Base-by-base conservation (phyloP, 2,329 filamentous ascomycete genomes). In the Ophiostoma ips region DNA sequence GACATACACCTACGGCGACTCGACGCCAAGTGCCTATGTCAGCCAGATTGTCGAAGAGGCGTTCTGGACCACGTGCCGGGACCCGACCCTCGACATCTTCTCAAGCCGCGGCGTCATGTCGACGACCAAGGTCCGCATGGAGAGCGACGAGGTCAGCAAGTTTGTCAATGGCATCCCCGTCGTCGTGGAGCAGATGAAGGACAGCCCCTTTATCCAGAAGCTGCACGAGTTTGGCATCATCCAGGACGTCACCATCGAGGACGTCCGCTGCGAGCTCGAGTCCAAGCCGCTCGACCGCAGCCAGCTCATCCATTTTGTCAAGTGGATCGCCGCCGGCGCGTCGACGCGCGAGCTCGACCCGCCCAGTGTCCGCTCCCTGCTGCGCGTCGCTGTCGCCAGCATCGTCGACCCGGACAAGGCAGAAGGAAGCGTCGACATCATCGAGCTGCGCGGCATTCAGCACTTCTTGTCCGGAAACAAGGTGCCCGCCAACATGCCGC, bases 81-180 rank as follows among this genome's bases (percentile, higher is more conserved):
- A 83, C 55, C 80, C 87, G 2, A 83, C 79, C 0, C 87, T 96
- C 51, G 89, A 95, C 60, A 76, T 95, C 7, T 81, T 94, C 56
- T 95, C 89, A 1, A 94, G 84, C 18, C 79, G 83, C 52, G 94
- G 94, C 50, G 81, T 98, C 7, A 71, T 95, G 49, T 79, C 84
- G n/a, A 94, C 85, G 34, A 79, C 84, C 12, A 76, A 84, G 57
- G 87, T 95, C 34, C 84, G 92, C 33, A 76, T 94, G 57, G 84
- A 70, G 62, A 68, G 83, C 62, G 62, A 85, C 70, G 71, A 81
- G 57, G 62, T 82, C 47, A 70, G 68, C 58, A 73, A 75, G 52
- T 98, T 98, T 61, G 79, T 96, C 51, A 83, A 89, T 51, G 85
- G 85, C 33, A 92, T 98, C 54, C 88, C 92, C 0, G 81, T 94